Evolutionary conservation across 139 green algal genomes (phyloP).

Genomic region (Micractinium sp.): DNA sequence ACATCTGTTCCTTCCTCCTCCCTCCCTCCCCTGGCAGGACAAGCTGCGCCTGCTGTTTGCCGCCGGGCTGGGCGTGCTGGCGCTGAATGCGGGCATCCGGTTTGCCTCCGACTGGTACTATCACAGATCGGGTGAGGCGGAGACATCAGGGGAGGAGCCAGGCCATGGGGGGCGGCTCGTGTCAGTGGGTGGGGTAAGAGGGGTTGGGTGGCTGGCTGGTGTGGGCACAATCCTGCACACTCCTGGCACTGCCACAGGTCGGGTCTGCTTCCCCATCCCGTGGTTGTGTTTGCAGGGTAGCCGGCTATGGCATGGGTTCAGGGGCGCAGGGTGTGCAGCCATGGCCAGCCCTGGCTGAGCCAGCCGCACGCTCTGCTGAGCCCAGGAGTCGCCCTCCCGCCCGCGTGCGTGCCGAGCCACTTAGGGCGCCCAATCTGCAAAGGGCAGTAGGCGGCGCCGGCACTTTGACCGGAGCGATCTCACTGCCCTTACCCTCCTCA

Average conservation of each 20-base stretch:
- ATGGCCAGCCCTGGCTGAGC: not conserved
- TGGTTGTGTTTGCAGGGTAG: too few species aligned
- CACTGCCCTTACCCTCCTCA: not conserved
- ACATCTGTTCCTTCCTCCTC: not conserved
- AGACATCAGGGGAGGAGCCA: not conserved
- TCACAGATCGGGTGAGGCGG: not conserved
- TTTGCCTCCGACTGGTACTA: constrained; percentile 5
- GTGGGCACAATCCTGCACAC: too few species aligned
- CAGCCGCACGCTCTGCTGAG: not conserved
- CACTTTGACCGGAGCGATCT: too few species aligned
- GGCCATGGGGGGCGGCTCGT: not conserved
- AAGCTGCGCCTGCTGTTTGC: constrained; percentile 25
- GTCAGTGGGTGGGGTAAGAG: too few species aligned
- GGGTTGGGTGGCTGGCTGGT: too few species aligned
- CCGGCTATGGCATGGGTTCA: too few species aligned
- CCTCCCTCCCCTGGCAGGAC: not conserved
- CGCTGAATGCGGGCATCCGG: not conserved
- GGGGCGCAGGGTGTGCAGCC: too few species aligned
- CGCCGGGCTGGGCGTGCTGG: constrained; percentile 6
- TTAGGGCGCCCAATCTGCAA: too few species aligned
- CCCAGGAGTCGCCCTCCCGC: too few species aligned
- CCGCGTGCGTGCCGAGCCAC: not conserved
- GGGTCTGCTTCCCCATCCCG: too few species aligned
- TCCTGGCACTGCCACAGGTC: too few species aligned
- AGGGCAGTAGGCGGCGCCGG: too few species aligned